Evolutionary conservation across 2,329 filamentous ascomycete genomes (phyloP), one percentile per base, ranked within the genome.

Genomic region (Aschersonia sp.): DNA sequence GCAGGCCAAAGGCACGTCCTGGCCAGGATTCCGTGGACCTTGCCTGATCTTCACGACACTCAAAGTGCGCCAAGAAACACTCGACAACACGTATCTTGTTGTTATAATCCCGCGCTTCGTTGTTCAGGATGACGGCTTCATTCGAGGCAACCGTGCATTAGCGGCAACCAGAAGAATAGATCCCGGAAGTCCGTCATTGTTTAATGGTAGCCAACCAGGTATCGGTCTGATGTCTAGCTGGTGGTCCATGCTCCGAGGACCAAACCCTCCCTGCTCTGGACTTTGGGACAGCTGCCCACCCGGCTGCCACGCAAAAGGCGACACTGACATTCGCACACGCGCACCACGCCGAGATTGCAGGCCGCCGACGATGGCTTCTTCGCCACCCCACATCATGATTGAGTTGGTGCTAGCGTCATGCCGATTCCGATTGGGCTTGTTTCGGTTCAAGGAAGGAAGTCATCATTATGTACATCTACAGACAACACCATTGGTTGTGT

Each of bases 81-180:
- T 4, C 22, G 22, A 22, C 22, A 22, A 22, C 22, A 22, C 22
- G 22, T 22, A 22, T 22, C 22, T 22, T 22, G 22, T 22, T 22
- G 22, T 22, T 22, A 22, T 22, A 22, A 22, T 22, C 22, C 22
- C 22, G 22, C 22, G 22, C 22, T 22, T 22, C 35, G 6, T 11
- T 47, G 14, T 7, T 30, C 41, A 39, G 39, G 31, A 10, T 10
- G 22, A 30, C 32, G 8, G 30, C 12, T 10, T 41, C 29, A 30
- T 8, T 10, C 42, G 5, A 31, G 45, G 29, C 39, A 56, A 52
- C 51, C 54, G 51, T 61, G 61, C 61, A 62, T 63, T 61, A 62
- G 60, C 56, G 58, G 58, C 55, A 54, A 55, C 54, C 57, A 57
- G 41, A 51, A 57, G 51, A 51, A 58, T 55, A 62, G 57, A 63